A percentile compares a stretch with the other conserved stretches of the same genome.
phyloP scores from a whole-genome alignment of 768 basidiomycete genomes.

The Hygrocybe punicea region DNA sequence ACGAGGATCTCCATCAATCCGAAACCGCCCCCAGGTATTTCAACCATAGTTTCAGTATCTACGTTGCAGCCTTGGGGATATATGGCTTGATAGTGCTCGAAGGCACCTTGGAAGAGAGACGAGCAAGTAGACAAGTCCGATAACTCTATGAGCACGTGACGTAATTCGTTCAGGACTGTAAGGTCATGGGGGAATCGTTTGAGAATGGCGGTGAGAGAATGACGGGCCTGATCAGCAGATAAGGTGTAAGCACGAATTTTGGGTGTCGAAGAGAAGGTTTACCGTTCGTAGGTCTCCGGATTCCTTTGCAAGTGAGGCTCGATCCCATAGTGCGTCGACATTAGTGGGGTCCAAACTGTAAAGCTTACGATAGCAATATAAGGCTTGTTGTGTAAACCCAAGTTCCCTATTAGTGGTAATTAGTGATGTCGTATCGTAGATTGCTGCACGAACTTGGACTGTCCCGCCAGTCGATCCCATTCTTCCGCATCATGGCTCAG shows the following conservation, averaged over 20 bases:
- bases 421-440: not conserved
- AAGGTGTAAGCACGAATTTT: not conserved
- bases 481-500: slow-evolving; percentile 78
- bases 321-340: slow-evolving; percentile 84
- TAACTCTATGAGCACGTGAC: slow-evolving; percentile 71
- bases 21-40: slow-evolving; percentile 51
- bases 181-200: slow-evolving; percentile 77
- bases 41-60: slow-evolving; percentile 26
- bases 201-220: slow-evolving; percentile 67
- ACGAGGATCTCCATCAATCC: slow-evolving; percentile 70
- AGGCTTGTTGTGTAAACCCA: slow-evolving; percentile 77
- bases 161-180: slow-evolving; percentile 72
- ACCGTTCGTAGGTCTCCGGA: slow-evolving; percentile 69
- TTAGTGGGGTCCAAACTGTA: slow-evolving; percentile 76
- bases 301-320: slow-evolving; percentile 75
- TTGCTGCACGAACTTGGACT: slow-evolving; percentile 56
- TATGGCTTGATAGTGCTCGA: slow-evolving; percentile 58
- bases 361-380: slow-evolving; percentile 89
- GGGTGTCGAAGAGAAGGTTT: slow-evolving; percentile 14
- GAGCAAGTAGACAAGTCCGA: slow-evolving; percentile 64
- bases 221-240: slow-evolving; percentile 45
- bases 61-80: slow-evolving; percentile 44
- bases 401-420: slow-evolving; percentile 44
- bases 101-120: slow-evolving; percentile 65
- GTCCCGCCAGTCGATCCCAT: slow-evolving; percentile 77